A percentile compares a stretch with the other conserved stretches of the same genome.
Conservation (phyloP, 345 rosid species). For the Turritis glabra region DNA sequence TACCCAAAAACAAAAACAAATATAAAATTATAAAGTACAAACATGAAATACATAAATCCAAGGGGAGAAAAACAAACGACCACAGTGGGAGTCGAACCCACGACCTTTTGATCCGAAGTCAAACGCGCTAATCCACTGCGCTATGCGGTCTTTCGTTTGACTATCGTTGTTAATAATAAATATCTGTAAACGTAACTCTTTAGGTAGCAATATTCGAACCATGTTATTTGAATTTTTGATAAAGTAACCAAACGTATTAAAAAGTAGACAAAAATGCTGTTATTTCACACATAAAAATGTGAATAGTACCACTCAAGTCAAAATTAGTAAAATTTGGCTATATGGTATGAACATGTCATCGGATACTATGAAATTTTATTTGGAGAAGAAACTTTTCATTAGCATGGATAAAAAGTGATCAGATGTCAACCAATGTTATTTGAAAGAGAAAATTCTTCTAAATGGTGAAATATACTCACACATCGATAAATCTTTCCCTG, state of each 20-base stretch:
- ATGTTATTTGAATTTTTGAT: no score
- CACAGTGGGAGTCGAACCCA: constrained; percentile 95
- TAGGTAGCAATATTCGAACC: not conserved
- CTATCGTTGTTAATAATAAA: no score
- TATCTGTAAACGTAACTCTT: not conserved
- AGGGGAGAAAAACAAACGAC: constrained; percentile 35
- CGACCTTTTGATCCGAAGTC: constrained; percentile 94
- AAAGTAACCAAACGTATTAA: not conserved
- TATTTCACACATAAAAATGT: not conserved
- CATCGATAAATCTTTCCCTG: not conserved
- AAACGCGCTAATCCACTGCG: constrained; percentile 93
- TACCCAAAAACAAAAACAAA: not conserved
- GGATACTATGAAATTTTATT: not conserved
- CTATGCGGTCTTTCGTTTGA: no score
- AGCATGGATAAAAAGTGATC: not conserved
- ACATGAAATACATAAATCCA: no score
- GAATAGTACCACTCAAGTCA: not conserved
- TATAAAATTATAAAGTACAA: no score
- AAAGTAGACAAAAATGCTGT: not conserved
- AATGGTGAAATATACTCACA: not conserved
- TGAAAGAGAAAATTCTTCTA: not conserved
- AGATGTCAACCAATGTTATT: not conserved
- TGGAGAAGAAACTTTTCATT: no score
- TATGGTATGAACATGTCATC: not conserved
- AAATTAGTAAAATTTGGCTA: not conserved